phyloP scores from a whole-genome alignment of 1,284 basidiomycete species.

The Microbotryum silenes-acaulis region DNA sequence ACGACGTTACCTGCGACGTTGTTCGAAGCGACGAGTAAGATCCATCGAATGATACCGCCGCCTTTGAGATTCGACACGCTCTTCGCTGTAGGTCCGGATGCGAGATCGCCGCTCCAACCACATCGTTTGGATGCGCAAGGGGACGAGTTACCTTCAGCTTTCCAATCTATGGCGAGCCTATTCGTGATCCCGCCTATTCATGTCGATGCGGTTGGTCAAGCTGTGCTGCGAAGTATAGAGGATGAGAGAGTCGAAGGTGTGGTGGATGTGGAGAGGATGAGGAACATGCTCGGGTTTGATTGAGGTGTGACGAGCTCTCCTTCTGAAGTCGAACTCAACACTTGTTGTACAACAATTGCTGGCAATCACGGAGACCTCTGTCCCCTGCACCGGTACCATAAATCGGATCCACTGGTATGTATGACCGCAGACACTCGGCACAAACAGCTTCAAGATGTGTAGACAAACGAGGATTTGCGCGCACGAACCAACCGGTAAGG shows the following conservation, averaged over 20 bases:
- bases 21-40: slow-evolving; percentile 64
- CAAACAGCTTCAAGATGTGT: too few species aligned
- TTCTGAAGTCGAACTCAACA: background rate
- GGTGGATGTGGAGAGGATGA: slow-evolving; percentile 68
- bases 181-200: slow-evolving; percentile 81
- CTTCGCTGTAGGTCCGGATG: background rate
- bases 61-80: slow-evolving; percentile 12
- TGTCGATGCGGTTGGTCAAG: slow-evolving; percentile 88
- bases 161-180: slow-evolving; percentile 65
- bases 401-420: too few species aligned
- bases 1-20: slow-evolving; percentile 78
- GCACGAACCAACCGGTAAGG: too few species aligned
- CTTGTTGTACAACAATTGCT: background rate
- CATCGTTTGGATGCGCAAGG: background rate
- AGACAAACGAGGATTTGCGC: too few species aligned
- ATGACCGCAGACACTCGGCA: too few species aligned
- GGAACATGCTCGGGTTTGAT: slow-evolving; percentile 59
- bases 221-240: slow-evolving; percentile 54
- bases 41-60: slow-evolving; percentile 51
- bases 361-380: background rate
- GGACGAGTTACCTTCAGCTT: slow-evolving; percentile 20
- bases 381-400: too few species aligned
- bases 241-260: slow-evolving; percentile 53
- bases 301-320: background rate
- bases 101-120: too few species aligned